A percentile compares a stretch with the other conserved stretches of the same genome.
phyloP scores from a whole-genome alignment of 495 filamentous ascomycete genomes.

The Neurospora sp. region DNA sequence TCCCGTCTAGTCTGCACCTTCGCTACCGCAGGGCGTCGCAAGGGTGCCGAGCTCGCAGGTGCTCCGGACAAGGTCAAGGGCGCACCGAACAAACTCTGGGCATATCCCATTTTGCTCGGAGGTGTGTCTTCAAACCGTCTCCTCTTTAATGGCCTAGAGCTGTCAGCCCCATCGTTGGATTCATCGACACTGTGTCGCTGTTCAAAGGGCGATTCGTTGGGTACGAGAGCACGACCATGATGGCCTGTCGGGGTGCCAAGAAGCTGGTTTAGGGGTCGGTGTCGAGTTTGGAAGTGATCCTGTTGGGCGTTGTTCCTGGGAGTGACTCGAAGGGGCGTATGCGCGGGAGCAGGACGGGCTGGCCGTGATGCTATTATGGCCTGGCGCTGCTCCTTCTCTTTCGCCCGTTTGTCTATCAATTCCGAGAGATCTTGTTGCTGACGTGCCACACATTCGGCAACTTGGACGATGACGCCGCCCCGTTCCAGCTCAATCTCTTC shows the following conservation, averaged over 20 bases:
- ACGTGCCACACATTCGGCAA: slow-evolving; percentile 60
- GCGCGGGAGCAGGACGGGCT: slow-evolving; percentile 2
- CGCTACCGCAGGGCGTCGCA: slow-evolving; percentile 9
- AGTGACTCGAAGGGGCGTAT: slow-evolving; percentile 2
- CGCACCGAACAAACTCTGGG: slow-evolving; percentile 41
- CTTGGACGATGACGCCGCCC: slow-evolving; percentile 63
- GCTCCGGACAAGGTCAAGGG: slow-evolving; percentile 32
- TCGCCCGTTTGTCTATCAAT: slow-evolving; percentile 55
- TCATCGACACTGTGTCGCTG: slow-evolving; percentile 24
- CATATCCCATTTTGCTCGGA: slow-evolving; percentile 39
- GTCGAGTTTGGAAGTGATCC: slow-evolving; percentile 26
- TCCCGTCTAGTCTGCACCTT: neutral
- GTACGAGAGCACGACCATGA: slow-evolving; percentile 38
- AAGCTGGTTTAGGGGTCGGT: slow-evolving; percentile 34
- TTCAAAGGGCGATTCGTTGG: slow-evolving; percentile 40
- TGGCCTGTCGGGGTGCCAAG: slow-evolving; percentile 39
- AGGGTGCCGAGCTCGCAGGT: slow-evolving; percentile 25
- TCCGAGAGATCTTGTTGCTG: slow-evolving; percentile 67
- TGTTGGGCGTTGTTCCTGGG: neutral
- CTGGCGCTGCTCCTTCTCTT: slow-evolving; percentile 37
- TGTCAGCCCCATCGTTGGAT: slow-evolving; percentile 5
- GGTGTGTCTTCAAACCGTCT: slow-evolving; percentile 24
- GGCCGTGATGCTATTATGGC: slow-evolving; percentile 22
- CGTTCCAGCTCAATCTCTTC: slow-evolving; percentile 76
- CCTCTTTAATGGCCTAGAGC: slow-evolving; percentile 24